Percentiles rank a stretch among this genome's conserved stretches.
Conservation (phyloP, 805 yeast genomes). For the Maudiozyma barnettii region DNA sequence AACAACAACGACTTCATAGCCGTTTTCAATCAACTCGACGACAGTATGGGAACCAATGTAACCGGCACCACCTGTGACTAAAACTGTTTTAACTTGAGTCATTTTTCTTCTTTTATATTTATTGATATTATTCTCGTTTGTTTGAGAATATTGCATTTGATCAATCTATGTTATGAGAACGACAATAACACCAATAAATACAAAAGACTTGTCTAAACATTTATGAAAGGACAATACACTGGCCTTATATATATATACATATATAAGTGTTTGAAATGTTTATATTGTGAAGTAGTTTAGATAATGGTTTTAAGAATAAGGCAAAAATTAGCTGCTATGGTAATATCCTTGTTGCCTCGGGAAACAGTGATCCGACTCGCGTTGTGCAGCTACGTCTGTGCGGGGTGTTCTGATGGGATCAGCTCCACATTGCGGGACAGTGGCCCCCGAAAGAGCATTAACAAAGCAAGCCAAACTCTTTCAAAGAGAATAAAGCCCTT, state of each 20-base stretch:
- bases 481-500: too few species aligned
- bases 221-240: background rate
- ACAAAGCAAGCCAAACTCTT: too few species aligned
- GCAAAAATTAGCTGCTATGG: too few species aligned
- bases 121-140: background rate
- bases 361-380: background rate
- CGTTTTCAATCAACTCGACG: constrained; percentile 49
- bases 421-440: too few species aligned
- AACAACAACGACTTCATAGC: constrained; percentile 60
- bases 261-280: background rate
- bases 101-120: background rate
- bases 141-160: background rate
- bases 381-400: background rate
- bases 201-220: background rate
- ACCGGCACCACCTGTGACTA: constrained; percentile 83
- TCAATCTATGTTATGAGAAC: background rate
- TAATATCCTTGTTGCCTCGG: background rate
- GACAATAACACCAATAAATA: background rate
- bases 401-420: too few species aligned
- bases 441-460: too few species aligned
- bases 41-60: constrained; percentile 80
- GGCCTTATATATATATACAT: background rate
- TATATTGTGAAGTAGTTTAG: too few species aligned
- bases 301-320: too few species aligned
- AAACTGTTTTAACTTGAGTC: constrained; percentile 31